Base-by-base conservation (phyloP, 768 basidiomycete species). In the Pleurotus tuber-regium region DNA sequence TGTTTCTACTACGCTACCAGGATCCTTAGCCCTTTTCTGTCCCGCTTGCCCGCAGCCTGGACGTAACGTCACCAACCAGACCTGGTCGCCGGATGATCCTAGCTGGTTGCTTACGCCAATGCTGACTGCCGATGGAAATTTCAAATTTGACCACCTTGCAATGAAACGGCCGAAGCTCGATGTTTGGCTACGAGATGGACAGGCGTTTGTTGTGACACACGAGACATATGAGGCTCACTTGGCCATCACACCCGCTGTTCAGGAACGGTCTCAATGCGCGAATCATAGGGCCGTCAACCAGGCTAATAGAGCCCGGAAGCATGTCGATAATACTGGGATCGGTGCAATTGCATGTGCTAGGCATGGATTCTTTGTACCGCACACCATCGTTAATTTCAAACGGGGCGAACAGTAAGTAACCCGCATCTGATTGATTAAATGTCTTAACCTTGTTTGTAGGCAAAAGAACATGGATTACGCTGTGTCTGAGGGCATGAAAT, bases 291-390 rank as follows among this genome's bases (percentile, higher is more conserved):
- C 58, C 1, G 51, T 61, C 1, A 63, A 59, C 39, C 31, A 53
- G 11, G 54, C 59, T 21, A 53, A 57, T 31, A 24, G 50, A 4
- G 53, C 35, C 3, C 30, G 50, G 3, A 52, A 51, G 12, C 57
- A 65, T 21, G 50, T 64, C 1, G 56, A 59, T 44, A 53, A 54
- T 8, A 66, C 65, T 9, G 62, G 67, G 6, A 59, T 67, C 26
- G 67, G 66, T 9, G 66, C 62, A 3, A 53, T 53, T 53, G 64
- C 63, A 3, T 71, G 66, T 54, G 62, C 60, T 4, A 19, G 60
- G 1, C 67, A 71, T 59, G 67, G 66, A 1, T 66, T 57, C 50
- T 70, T 62, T 58, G 24, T 60, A 4, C 67, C 63, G 1, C 60
- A 66, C 41, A 54, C 58, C 0, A 43, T 66, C 3, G 68, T 69